A percentile compares a stretch with the other conserved stretches of the same genome.
Conservation (phyloP, 768 basidiomycete species). For the Grammothele lineata region DNA sequence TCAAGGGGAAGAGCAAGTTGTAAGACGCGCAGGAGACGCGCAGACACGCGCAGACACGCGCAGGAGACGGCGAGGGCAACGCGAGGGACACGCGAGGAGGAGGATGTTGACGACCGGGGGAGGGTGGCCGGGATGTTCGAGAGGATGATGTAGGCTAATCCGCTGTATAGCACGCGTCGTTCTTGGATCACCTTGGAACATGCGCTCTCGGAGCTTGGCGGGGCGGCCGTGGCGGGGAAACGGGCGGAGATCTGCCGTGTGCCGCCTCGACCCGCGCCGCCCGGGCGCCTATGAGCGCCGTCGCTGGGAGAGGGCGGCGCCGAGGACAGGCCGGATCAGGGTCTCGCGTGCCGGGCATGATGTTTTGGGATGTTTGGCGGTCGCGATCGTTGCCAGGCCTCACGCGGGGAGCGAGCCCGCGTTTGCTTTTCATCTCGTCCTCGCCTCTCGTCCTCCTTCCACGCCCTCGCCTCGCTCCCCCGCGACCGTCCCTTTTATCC, state of each 20-base stretch:
- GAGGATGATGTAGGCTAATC: too few species aligned
- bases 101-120: too few species aligned
- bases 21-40: constrained; percentile 10
- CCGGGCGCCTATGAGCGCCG: too few species aligned
- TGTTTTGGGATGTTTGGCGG: constrained; percentile 6
- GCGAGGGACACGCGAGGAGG: too few species aligned
- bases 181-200: background rate
- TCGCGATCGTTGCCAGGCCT: constrained; percentile 9
- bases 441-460: constrained; percentile 25
- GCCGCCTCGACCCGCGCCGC: too few species aligned
- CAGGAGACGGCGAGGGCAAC: too few species aligned
- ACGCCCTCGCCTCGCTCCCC: constrained; percentile 14
- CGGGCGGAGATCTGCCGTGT: too few species aligned
- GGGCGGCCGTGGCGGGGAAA: background rate
- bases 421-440: constrained; percentile 16
- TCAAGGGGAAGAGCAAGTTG: constrained; percentile 54
- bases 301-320: background rate
- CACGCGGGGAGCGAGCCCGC: constrained; percentile 10
- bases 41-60: too few species aligned
- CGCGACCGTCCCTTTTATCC: constrained; percentile 21
- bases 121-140: too few species aligned
- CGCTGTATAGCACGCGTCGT: too few species aligned
- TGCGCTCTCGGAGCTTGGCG: background rate
- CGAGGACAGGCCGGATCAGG: constrained; percentile 1
- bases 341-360: background rate